phyloP scores from a whole-genome alignment of 176 grass and related monocot species.

The Bonia amplexicaulis region DNA sequence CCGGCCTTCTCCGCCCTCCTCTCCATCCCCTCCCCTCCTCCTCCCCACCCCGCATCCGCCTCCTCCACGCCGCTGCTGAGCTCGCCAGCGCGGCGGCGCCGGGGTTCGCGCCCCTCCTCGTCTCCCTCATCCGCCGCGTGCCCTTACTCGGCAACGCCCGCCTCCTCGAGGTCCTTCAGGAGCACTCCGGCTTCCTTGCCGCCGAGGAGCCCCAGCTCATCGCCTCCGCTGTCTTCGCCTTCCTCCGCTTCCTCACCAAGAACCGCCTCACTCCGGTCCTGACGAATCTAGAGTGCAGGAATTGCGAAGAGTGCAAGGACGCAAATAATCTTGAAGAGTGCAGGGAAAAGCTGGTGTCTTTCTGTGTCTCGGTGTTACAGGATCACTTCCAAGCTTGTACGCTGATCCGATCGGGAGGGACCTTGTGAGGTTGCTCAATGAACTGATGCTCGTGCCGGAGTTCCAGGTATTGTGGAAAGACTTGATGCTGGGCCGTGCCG shows the following conservation, averaged over 20 bases:
- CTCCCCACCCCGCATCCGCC: constrained; percentile 39
- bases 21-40: constrained; percentile 34
- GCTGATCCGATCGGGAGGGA: constrained; percentile 67
- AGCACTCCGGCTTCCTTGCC: constrained; percentile 13
- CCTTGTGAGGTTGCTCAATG: constrained; percentile 68
- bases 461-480: constrained; percentile 69
- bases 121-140: constrained; percentile 49
- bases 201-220: constrained; percentile 43
- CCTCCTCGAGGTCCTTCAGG: constrained; percentile 15
- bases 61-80: constrained; percentile 39
- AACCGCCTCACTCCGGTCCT: constrained; percentile 36
- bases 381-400: constrained; percentile 44
- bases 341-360: constrained; percentile 49
- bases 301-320: constrained; percentile 52
- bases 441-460: constrained; percentile 57
- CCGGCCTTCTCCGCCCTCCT: constrained; percentile 49
- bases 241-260: constrained; percentile 51
- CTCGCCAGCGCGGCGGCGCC: constrained; percentile 47
- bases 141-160: constrained; percentile 31
- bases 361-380: constrained; percentile 50
- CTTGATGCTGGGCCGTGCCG: background rate
- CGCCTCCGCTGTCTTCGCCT: constrained; percentile 39
- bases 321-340: constrained; percentile 43
- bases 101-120: constrained; percentile 36
- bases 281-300: constrained; percentile 30